Evolutionary conservation across 495 filamentous ascomycete species (phyloP), one percentile per base, ranked within the genome.

Genomic region (Terfezia claveryi): DNA sequence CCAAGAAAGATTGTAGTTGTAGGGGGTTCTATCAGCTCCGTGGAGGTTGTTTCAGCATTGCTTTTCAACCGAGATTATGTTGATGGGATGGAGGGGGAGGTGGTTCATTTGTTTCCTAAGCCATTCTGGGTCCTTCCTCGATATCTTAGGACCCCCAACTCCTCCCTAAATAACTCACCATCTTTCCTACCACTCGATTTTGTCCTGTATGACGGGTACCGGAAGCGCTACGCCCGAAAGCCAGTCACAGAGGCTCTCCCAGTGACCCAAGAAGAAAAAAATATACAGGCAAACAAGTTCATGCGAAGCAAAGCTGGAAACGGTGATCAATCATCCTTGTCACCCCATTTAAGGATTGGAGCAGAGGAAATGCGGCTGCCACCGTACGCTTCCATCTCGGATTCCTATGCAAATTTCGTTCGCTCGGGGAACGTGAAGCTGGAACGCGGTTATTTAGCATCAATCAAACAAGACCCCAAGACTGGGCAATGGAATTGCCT

Each of bases 1-100:
- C 66, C 66, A 0, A 72, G 75, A n/a, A 83, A 81, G 60, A 76
- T 92, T 51, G 73, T 88, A 3, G 74, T 94, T 12, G 73, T 89
- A 9, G 87, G 87, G 4, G 86, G 86, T 2, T 82, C 83, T 55
- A 86, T 92, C 75, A 89, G 83, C 16, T 85, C 84, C 0, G 74
- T 79, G 9, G 87, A 93, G 69, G 77, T 80, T 44, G 83, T 83
- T 8, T 78, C 80, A 20, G 75, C 78, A 4, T 71, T 87, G 37
- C 79, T 20, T 68, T 54, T 57, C 32, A 55, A 59, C 44, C 65
- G 68, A 20, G 58, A 64, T 2, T 32, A 32, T 7, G 4, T 32
- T 4, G 66, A 66, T 10, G 64, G 67, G 57, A 61, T 75, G 54
- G 68, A 75, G 16, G 68, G 89, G 4, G 69, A 75, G 16, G 68